Percentiles rank a stretch among this genome's conserved stretches.
Conservation (phyloP, 495 filamentous ascomycete species). For the Lasiosphaeria ovina region DNA sequence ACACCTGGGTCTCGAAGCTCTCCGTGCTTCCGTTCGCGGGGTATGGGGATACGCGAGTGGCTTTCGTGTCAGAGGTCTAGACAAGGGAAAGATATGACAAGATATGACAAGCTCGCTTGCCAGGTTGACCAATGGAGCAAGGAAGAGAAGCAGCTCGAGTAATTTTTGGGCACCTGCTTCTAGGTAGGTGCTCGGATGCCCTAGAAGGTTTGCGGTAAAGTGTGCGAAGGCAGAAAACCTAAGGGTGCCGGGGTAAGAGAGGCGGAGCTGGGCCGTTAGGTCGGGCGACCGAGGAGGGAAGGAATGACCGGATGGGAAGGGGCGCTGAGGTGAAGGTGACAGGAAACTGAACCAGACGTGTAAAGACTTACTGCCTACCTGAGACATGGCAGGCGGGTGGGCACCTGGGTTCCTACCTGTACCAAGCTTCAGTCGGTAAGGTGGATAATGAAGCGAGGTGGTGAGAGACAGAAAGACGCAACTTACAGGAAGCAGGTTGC, state of each 20-base stretch:
- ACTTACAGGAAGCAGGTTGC: no score
- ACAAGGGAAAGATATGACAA: not conserved
- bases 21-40: not conserved
- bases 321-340: not conserved
- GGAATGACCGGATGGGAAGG: slow-evolving; percentile 1
- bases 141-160: not conserved
- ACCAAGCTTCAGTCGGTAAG: no score
- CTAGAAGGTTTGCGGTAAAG: slow-evolving; percentile 13
- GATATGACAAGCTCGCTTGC: not conserved
- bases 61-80: not conserved
- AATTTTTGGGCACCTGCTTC: not conserved
- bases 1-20: not conserved
- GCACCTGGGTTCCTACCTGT: no score
- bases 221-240: slow-evolving; percentile 6
- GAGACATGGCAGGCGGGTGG: no score
- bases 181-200: not conserved
- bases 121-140: not conserved
- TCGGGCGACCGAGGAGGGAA: not conserved
- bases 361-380: no score
- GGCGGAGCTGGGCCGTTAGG: not conserved
- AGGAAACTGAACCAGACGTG: not conserved
- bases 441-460: no score
- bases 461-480: no score
- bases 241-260: slow-evolving; percentile 3
- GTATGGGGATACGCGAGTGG: not conserved